These are phyloP conservation scores for Termitomyces sp. DNA, from an alignment of 768 basidiomycete genomes.

Conservation along the genomic window DNA sequence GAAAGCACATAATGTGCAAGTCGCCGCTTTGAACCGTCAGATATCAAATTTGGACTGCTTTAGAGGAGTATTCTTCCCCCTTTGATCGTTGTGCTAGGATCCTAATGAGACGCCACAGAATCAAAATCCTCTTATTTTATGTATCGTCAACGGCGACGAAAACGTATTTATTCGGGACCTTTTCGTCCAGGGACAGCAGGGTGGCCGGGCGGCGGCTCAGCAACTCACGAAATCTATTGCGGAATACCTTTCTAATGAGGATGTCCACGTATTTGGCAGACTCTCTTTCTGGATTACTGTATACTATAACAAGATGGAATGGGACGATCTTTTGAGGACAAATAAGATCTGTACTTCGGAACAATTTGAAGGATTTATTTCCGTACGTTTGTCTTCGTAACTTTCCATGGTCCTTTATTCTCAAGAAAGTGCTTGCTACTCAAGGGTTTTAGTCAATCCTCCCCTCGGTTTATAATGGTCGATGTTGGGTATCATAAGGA, in stretches of 20 bases:
- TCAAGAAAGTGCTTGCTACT: not conserved
- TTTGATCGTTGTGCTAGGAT: not conserved
- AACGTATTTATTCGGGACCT: constrained; percentile 59
- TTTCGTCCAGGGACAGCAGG: constrained; percentile 57
- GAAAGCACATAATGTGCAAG: constrained; percentile 63
- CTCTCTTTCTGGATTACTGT: constrained; percentile 74
- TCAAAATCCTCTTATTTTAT: constrained; percentile 65
- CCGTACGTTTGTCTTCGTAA: constrained; percentile 24
- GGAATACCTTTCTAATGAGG: constrained; percentile 59
- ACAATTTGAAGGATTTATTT: constrained; percentile 65
- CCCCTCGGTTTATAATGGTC: constrained; percentile 62
- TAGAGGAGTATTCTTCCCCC: constrained; percentile 21
- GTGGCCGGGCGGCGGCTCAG: constrained; percentile 61
- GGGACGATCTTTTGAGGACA: constrained; percentile 44
- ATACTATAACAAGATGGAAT: constrained; percentile 59
- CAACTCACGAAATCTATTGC: constrained; percentile 65
- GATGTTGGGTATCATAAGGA: constrained; percentile 67
- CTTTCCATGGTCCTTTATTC: not conserved
- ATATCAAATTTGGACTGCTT: constrained; percentile 54
- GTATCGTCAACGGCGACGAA: constrained; percentile 70
- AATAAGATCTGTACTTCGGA: constrained; percentile 55
- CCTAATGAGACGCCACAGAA: constrained; percentile 30
- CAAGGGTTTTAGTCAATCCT: constrained; percentile 68
- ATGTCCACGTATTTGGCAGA: constrained; percentile 53
- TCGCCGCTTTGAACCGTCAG: constrained; percentile 59